phyloP scores from a whole-genome alignment of 768 basidiomycete species.

The Tulasnella sp. region DNA sequence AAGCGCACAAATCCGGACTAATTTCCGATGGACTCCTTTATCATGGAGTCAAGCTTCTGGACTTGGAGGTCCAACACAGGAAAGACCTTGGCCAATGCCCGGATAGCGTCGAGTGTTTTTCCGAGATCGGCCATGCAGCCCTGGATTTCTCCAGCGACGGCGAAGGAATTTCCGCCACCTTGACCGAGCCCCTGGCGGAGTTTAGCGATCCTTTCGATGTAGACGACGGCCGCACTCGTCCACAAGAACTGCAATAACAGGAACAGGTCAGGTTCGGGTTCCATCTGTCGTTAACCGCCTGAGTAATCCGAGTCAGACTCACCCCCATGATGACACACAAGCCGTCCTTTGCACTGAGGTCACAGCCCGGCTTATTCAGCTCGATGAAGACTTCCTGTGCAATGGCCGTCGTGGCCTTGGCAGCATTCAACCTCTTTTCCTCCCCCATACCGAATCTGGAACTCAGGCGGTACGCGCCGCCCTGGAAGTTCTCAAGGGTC shows the following conservation, averaged over 20 bases:
- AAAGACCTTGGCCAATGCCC: neutral
- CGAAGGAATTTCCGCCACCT: neutral
- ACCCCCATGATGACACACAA: slow-evolving; percentile 7
- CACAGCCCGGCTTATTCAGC: slow-evolving; percentile 5
- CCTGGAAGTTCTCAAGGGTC: slow-evolving; percentile 5
- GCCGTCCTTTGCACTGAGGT: slow-evolving; percentile 3
- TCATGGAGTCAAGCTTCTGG: neutral
- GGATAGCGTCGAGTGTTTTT: neutral
- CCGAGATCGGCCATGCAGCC: neutral
- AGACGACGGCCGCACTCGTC: slow-evolving; percentile 9
- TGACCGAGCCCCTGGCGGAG: neutral
- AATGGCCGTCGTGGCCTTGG: neutral
- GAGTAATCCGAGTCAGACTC: neutral
- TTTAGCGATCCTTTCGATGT: neutral
- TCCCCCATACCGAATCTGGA: neutral
- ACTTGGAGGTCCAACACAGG: slow-evolving; percentile 1
- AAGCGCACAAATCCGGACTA: too few species aligned
- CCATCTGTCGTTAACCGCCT: neutral
- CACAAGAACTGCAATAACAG: neutral
- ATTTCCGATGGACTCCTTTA: too few species aligned
- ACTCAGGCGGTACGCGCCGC: neutral
- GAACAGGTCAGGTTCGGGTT: neutral
- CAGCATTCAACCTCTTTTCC: slow-evolving; percentile 10
- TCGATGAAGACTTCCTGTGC: neutral
- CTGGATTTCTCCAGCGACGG: neutral